A percentile compares a stretch with the other conserved stretches of the same genome.
Conservation (phyloP, 2,329 filamentous ascomycete species). For the Arthroderma sp. region DNA sequence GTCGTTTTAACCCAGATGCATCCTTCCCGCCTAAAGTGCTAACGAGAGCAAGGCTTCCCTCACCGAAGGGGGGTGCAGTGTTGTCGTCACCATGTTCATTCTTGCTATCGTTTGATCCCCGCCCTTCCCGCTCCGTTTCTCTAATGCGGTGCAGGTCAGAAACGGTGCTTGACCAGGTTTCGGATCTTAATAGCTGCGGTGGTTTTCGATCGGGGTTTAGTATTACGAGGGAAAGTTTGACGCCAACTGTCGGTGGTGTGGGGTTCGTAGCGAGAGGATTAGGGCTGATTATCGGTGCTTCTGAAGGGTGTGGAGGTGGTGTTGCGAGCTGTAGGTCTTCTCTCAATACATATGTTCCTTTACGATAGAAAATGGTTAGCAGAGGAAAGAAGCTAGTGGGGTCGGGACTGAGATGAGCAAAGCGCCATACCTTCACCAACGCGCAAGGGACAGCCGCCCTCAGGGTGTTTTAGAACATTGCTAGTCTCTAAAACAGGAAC, state of each 20-base stretch:
- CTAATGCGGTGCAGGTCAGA: conserved; percentile 36
- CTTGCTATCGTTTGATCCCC: conserved; percentile 49
- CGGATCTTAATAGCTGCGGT: conserved; percentile 37
- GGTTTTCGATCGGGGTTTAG: conserved; percentile 47
- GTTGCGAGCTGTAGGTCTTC: conserved; percentile 88
- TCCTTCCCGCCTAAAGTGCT: conserved; percentile 53
- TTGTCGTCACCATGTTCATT: conserved; percentile 22
- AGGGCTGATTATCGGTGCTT: conserved; percentile 71
- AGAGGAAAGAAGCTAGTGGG: background rate
- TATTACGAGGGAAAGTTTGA: conserved; percentile 65
- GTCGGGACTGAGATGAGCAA: background rate
- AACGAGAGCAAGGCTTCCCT: conserved; percentile 64
- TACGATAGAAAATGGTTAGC: background rate
- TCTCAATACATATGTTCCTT: conserved; percentile 78
- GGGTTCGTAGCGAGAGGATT: conserved; percentile 83
- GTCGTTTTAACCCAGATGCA: conserved; percentile 53
- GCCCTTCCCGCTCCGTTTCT: conserved; percentile 48
- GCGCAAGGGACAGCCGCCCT: conserved; percentile 76
- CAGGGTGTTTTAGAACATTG: conserved; percentile 70
- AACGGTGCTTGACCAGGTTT: conserved; percentile 35
- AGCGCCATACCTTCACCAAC: conserved; percentile 67
- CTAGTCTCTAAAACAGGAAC: conserved; percentile 82
- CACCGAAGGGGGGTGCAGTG: conserved; percentile 59
- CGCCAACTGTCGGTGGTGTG: conserved; percentile 70
- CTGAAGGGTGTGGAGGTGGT: conserved; percentile 87